Evolutionary conservation across 129 eudicot genomes (phyloP).

Genomic region (Tagetes patula): DNA sequence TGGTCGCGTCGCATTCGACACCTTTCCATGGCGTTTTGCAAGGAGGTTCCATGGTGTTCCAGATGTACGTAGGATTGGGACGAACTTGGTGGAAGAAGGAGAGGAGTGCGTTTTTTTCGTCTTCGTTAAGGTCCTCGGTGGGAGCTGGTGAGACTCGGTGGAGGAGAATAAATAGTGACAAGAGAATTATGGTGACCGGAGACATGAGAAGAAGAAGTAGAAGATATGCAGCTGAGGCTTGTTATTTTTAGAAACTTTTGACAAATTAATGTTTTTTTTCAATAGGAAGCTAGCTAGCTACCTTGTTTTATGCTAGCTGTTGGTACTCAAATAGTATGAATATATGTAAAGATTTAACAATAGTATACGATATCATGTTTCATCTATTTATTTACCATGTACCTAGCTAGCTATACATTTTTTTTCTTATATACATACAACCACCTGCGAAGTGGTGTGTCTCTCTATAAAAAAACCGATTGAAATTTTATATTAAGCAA

Average conservation of each 20-base stretch:
- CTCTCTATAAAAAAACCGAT: too few species aligned
- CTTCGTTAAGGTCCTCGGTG: conserved; percentile 51
- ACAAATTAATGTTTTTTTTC: neutral
- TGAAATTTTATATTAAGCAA: neutral
- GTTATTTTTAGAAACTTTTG: neutral
- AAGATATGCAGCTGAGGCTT: neutral
- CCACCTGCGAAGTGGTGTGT: too few species aligned
- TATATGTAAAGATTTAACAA: too few species aligned
- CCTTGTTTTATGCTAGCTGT: too few species aligned
- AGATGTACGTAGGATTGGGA: conserved; percentile 51
- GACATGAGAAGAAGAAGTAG: neutral
- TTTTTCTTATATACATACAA: too few species aligned
- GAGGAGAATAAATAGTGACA: neutral
- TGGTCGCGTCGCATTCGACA: conserved; percentile 53
- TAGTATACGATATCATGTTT: too few species aligned
- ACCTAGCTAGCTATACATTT: too few species aligned
- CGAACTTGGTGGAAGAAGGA: conserved; percentile 49
- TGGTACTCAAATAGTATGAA: too few species aligned
- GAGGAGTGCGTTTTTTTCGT: conserved; percentile 74
- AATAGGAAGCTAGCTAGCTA: neutral
- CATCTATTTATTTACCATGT: too few species aligned
- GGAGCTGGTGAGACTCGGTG: neutral
- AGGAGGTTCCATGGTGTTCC: conserved; percentile 52
- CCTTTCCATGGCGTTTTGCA: conserved; percentile 69
- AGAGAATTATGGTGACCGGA: neutral